A percentile compares a stretch with the other conserved stretches of the same genome.
phyloP scores from a whole-genome alignment of 1,284 basidiomycete species.

The Rhizoctonia solani region DNA sequence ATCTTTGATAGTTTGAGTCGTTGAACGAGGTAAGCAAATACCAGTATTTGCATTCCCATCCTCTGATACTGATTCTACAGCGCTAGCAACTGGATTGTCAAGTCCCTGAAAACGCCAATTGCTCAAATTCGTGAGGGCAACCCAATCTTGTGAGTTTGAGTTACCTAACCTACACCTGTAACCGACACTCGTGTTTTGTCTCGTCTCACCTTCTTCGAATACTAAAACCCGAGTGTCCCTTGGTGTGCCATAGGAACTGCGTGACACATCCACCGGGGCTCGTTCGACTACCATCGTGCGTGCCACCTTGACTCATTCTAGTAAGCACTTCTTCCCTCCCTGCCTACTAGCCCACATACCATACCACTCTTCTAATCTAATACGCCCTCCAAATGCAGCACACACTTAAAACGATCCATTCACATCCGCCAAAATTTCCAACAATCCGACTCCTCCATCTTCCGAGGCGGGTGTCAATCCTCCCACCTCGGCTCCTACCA shows the following conservation, averaged over 20 bases:
- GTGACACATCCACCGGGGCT: not conserved
- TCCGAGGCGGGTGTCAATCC: constrained; percentile 33
- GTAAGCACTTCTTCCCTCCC: not conserved
- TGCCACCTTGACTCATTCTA: not conserved
- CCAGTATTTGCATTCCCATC: not conserved
- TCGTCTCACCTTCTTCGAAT: constrained; percentile 2
- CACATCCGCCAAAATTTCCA: constrained; percentile 32
- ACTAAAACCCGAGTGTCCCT: constrained; percentile 11
- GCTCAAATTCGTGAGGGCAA: constrained; percentile 26
- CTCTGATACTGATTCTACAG: constrained; percentile 10
- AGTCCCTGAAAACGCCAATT: constrained; percentile 32
- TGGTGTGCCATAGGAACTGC: not conserved
- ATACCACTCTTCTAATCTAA: constrained; percentile 20
- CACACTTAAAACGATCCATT: not conserved
- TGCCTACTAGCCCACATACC: no score
- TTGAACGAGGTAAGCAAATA: not conserved
- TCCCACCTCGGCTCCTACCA: constrained; percentile 9
- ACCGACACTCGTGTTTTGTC: not conserved
- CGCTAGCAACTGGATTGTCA: constrained; percentile 6
- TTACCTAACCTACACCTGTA: constrained; percentile 18
- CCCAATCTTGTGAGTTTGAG: constrained; percentile 11
- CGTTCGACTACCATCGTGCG: constrained; percentile 1
- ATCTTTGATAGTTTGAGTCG: not conserved
- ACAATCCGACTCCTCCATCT: constrained; percentile 32
- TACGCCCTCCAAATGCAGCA: constrained; percentile 19